Evolutionary conservation across 1,284 basidiomycete species (phyloP).

Genomic region (Rhodotorula glutinis): DNA sequence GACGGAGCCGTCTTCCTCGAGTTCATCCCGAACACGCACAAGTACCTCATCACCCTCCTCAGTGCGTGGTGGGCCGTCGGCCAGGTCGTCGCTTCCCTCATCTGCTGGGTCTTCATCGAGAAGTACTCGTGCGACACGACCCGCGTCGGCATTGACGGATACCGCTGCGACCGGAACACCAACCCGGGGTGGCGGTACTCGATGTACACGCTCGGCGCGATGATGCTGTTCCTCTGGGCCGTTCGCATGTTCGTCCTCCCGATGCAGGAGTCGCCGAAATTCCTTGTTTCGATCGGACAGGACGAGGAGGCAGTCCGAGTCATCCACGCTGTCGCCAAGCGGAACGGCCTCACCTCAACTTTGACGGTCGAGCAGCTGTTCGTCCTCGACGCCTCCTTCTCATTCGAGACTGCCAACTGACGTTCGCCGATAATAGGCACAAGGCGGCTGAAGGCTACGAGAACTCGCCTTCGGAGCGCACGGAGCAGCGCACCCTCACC

Average conservation of each 20-base stretch:
- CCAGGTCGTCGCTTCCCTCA: constrained; percentile 5
- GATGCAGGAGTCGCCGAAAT: constrained; percentile 8
- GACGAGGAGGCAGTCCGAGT: background rate
- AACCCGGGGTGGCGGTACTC: constrained; percentile 1
- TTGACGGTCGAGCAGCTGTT: background rate
- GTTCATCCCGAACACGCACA: constrained; percentile 7
- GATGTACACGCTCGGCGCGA: constrained; percentile 4
- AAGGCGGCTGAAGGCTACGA: background rate
- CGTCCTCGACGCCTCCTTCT: background rate
- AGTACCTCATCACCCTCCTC: constrained; percentile 1
- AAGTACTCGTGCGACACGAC: constrained; percentile 4
- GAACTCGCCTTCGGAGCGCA: background rate
- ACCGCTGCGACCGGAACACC: background rate
- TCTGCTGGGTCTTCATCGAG: constrained; percentile 5
- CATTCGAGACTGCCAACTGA: background rate
- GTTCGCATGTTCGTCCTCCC: constrained; percentile 1
- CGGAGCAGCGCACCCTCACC: background rate
- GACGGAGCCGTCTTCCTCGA: constrained; percentile 7
- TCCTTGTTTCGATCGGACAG: background rate
- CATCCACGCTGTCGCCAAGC: background rate
- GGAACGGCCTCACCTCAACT: background rate
- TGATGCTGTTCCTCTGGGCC: constrained; percentile 6
- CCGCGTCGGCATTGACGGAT: constrained; percentile 2
- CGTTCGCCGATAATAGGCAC: background rate
- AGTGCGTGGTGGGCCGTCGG: constrained; percentile 1